A percentile compares a stretch with the other conserved stretches of the same genome.
Evolutionary conservation across 2,329 filamentous ascomycete species (phyloP).

Genomic region (Diaporthe aspalathi): DNA sequence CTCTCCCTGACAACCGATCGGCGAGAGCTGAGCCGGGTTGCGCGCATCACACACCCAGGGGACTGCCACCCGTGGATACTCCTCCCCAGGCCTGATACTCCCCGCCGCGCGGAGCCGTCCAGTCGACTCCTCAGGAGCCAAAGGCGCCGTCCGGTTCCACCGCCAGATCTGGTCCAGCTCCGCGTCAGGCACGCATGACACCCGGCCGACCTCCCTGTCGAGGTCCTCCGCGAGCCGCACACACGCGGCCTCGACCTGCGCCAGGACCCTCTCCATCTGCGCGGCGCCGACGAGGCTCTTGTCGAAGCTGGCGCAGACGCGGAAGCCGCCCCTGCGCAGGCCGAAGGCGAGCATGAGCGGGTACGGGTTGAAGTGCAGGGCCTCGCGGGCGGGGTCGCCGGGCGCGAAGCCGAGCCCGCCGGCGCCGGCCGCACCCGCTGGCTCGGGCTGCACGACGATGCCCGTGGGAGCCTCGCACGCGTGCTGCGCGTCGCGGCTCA

Average conservation of each 20-base stretch:
- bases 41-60: constrained; percentile 48
- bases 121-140: constrained; percentile 47
- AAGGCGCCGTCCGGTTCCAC: constrained; percentile 52
- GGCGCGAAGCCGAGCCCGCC: constrained; percentile 39
- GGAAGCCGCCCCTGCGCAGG: constrained; percentile 54
- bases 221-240: constrained; percentile 43
- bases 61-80: constrained; percentile 50
- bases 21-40: constrained; percentile 51
- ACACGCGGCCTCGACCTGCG: constrained; percentile 49
- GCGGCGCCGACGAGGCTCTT: constrained; percentile 47
- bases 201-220: constrained; percentile 45
- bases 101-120: constrained; percentile 40
- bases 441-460: constrained; percentile 50
- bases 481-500: constrained; percentile 51
- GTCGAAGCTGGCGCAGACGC: constrained; percentile 57
- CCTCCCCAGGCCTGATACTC: constrained; percentile 42
- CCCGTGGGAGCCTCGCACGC: constrained; percentile 47
- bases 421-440: too few species aligned
- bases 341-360: constrained; percentile 61
- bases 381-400: constrained; percentile 39
- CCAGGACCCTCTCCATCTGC: constrained; percentile 53
- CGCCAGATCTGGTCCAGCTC: constrained; percentile 57
- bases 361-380: constrained; percentile 58
- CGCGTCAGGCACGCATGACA: constrained; percentile 50
- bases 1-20: constrained; percentile 53